Evolutionary conservation across 2,329 filamentous ascomycete species (phyloP).

Genomic region (Rhynchosporium secalis): DNA sequence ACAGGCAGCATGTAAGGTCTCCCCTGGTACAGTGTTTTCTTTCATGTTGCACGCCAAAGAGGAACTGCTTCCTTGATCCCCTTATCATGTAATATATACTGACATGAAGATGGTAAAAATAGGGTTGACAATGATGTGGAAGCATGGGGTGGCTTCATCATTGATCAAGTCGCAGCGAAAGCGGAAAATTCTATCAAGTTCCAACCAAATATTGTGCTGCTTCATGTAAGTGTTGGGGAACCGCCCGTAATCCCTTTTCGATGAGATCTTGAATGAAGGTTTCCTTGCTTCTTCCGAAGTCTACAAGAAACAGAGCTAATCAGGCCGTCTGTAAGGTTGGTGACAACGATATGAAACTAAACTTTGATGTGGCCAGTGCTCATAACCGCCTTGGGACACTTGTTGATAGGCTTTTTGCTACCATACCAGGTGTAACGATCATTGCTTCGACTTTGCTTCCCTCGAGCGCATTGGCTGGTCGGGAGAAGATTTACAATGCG

Average conservation of each 20-base stretch:
- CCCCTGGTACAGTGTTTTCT: neutral
- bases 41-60: neutral
- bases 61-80: neutral
- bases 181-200: constrained; percentile 3
- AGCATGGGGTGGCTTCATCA: constrained; percentile 4
- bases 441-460: constrained; percentile 15
- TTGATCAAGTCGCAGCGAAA: constrained; percentile 6
- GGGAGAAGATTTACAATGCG: constrained; percentile 7
- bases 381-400: constrained; percentile 7
- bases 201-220: constrained; percentile 14
- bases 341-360: constrained; percentile 13
- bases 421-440: constrained; percentile 12
- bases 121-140: constrained; percentile 10
- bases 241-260: neutral
- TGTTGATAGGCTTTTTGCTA: constrained; percentile 4
- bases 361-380: constrained; percentile 5
- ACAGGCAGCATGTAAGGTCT: constrained; percentile 11
- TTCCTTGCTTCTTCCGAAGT: neutral
- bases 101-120: neutral
- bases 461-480: neutral
- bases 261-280: too few species aligned
- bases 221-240: constrained; percentile 5
- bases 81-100: neutral
- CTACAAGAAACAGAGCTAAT: neutral
- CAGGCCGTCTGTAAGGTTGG: neutral